These are phyloP conservation scores for Themeda triandra DNA, from an alignment of 176 grass and related monocot genomes.

Conservation along the genomic window DNA sequence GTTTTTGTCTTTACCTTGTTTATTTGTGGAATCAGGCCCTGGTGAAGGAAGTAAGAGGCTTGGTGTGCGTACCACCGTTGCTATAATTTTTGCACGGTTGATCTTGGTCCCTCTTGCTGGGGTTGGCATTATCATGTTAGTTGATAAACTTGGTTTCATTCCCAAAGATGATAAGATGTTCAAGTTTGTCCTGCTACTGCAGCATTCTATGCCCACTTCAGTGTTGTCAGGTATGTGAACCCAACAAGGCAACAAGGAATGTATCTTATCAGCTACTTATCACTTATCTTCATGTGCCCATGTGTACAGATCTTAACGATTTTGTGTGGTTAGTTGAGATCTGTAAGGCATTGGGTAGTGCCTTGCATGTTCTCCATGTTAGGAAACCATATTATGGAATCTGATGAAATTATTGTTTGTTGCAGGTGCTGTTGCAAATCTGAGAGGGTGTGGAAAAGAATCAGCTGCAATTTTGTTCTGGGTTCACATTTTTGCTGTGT, in stretches of 20 bases:
- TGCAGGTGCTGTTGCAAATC: conserved; percentile 85
- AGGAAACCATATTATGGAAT: conserved; percentile 15
- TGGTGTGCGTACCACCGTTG: conserved; percentile 67
- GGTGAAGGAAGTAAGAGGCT: conserved; percentile 96
- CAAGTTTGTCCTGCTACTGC: conserved; percentile 93
- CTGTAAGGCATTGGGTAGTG: not conserved
- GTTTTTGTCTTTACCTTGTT: conserved; percentile 10
- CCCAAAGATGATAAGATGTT: conserved; percentile 96
- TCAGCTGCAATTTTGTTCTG: conserved; percentile 94
- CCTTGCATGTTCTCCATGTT: conserved; percentile 22
- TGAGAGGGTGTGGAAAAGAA: conserved; percentile 97
- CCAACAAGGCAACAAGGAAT: not conserved
- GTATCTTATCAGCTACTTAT: not conserved
- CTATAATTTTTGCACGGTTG: conserved; percentile 90
- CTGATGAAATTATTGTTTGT: conserved; percentile 20
- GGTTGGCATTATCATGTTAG: conserved; percentile 68
- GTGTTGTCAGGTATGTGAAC: conserved; percentile 80
- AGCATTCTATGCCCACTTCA: conserved; percentile 98
- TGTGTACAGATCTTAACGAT: conserved; percentile 16
- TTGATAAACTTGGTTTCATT: conserved; percentile 87
- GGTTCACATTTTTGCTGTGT: conserved; percentile 98
- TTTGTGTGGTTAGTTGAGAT: conserved; percentile 26
- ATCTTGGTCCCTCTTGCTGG: conserved; percentile 81
- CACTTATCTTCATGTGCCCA: not conserved
- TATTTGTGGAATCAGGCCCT: conserved; percentile 58